Evolutionary conservation across 305 asterid genomes (phyloP).

Genomic region (Fraxinus albicans): DNA sequence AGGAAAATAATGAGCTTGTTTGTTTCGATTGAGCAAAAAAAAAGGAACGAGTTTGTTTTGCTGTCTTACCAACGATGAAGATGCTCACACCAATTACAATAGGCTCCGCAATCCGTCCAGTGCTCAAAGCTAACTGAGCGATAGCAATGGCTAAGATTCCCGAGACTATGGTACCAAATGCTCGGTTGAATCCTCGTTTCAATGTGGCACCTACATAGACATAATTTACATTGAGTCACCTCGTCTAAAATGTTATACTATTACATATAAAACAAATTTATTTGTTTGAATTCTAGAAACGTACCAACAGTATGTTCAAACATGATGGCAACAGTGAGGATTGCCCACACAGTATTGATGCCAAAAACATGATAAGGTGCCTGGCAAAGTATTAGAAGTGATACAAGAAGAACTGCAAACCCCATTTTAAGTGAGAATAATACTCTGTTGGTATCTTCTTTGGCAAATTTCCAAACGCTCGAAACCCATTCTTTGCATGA

Average conservation of each 20-base stretch:
- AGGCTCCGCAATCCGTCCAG: constrained; percentile 53
- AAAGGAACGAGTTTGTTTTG: not conserved
- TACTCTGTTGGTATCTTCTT: constrained; percentile 54
- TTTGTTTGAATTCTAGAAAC: constrained; percentile 10
- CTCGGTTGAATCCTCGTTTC: constrained; percentile 61
- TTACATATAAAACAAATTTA: not conserved
- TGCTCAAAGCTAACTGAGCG: constrained; percentile 47
- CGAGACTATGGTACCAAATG: constrained; percentile 63
- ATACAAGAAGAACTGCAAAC: constrained; percentile 56
- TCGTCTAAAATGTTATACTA: not conserved
- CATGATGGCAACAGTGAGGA: constrained; percentile 68
- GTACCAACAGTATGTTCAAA: constrained; percentile 70
- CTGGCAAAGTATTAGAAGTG: constrained; percentile 49
- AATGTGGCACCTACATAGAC: constrained; percentile 52
- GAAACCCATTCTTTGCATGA: constrained; percentile 32
- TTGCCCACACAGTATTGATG: constrained; percentile 54
- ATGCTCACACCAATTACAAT: constrained; percentile 64
- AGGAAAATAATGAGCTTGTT: too few species aligned
- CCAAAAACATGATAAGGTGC: constrained; percentile 59
- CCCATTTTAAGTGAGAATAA: constrained; percentile 63
- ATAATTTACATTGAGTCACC: not conserved
- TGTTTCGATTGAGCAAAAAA: not conserved
- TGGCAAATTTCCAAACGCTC: constrained; percentile 53
- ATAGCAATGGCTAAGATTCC: constrained; percentile 47
- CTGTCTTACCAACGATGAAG: constrained; percentile 51